A percentile compares a stretch with the other conserved stretches of the same genome.
Conservation (phyloP, 495 filamentous ascomycete species). For the Parmelia sp. region DNA sequence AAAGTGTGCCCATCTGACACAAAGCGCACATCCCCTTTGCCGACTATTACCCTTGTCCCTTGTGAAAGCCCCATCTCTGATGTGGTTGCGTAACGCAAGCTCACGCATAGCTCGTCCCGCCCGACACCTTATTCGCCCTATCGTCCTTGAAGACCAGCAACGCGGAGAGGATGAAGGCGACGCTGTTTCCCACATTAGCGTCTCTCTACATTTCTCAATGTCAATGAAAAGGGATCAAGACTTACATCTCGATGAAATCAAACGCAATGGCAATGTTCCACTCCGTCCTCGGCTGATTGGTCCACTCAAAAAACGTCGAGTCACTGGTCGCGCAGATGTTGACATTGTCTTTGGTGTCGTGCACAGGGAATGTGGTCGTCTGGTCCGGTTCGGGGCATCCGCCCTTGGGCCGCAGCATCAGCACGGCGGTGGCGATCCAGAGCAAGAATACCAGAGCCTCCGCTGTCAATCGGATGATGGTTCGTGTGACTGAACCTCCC, state of each 20-base stretch:
- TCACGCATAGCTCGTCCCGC: constrained; percentile 18
- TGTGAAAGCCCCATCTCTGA: no score
- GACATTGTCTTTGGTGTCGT: neutral
- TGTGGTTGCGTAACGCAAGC: neutral
- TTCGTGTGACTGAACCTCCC: constrained; percentile 13
- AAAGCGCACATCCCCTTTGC: no score
- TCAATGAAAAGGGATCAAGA: neutral
- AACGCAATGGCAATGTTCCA: constrained; percentile 19
- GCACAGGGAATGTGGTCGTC: neutral
- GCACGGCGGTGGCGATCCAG: constrained; percentile 22
- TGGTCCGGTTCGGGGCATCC: constrained; percentile 6
- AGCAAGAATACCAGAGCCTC: constrained; percentile 24
- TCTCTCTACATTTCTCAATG: neutral
- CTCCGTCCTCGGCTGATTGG: constrained; percentile 16
- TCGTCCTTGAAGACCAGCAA: constrained; percentile 19
- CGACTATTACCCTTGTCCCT: no score
- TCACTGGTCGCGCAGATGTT: constrained; percentile 6
- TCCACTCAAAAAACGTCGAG: neutral
- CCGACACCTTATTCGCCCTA: constrained; percentile 14
- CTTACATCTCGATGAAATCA: constrained; percentile 23
- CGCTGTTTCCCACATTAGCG: constrained; percentile 8
- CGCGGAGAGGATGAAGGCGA: constrained; percentile 16
- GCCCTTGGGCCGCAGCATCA: constrained; percentile 22
- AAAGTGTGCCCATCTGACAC: no score
- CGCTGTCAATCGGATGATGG: constrained; percentile 12